Evolutionary conservation across 2,329 filamentous ascomycete species (phyloP).

Genomic region (Apiospora marii): DNA sequence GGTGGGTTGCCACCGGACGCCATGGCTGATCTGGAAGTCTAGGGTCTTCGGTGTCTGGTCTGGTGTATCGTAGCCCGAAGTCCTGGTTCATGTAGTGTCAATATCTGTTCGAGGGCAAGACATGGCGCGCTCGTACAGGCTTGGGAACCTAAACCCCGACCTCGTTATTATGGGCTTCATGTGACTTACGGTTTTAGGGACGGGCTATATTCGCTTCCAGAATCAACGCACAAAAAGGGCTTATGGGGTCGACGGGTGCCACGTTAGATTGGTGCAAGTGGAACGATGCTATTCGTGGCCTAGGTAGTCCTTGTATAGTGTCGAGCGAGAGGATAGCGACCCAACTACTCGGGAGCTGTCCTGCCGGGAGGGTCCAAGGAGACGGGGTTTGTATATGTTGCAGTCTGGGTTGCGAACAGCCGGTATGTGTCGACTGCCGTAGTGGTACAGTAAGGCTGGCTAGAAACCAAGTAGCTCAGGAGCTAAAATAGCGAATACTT

Average conservation of each 20-base stretch:
- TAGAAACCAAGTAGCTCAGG: background rate
- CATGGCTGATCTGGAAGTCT: slow-evolving; percentile 1
- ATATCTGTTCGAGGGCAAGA: too few species aligned
- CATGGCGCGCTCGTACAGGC: background rate
- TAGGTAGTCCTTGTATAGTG: slow-evolving; percentile 12
- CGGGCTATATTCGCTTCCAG: background rate
- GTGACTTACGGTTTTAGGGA: slow-evolving; percentile 1
- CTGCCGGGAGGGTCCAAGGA: background rate
- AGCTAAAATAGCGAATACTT: background rate
- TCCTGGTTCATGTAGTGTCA: background rate
- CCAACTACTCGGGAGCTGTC: slow-evolving; percentile 5
- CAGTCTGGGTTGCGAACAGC: slow-evolving; percentile 6
- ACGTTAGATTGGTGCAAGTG: background rate
- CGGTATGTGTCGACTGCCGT: background rate
- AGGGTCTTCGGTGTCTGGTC: background rate
- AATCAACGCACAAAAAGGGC: background rate
- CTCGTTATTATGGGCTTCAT: background rate
- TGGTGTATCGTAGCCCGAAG: background rate
- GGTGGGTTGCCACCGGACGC: slow-evolving; percentile 4
- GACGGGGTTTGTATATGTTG: slow-evolving; percentile 16
- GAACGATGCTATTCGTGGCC: background rate
- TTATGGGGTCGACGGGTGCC: background rate
- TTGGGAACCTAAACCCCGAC: background rate
- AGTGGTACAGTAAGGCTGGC: background rate
- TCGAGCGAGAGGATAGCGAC: background rate